phyloP scores from a whole-genome alignment of 176 grass and related monocot genomes.

The Oryza australiensis region DNA sequence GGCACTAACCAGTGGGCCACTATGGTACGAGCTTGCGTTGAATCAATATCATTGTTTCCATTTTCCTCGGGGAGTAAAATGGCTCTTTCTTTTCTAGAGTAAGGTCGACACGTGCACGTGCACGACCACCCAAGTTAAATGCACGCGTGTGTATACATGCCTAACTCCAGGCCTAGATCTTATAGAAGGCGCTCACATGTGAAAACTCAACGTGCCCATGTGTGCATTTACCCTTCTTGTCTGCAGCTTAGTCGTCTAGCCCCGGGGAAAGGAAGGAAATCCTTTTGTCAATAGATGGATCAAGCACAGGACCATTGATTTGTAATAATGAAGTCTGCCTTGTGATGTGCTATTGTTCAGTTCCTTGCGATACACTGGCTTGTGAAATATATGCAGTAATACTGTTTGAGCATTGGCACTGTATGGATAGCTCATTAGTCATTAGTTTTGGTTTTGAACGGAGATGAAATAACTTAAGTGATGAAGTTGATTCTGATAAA shows the following conservation, averaged over 20 bases:
- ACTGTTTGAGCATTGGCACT: background rate
- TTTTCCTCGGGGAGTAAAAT: background rate
- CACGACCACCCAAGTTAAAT: background rate
- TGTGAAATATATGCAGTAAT: background rate
- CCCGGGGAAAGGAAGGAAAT: background rate
- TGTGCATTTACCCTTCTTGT: background rate
- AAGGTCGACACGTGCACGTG: background rate
- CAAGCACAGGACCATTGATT: background rate
- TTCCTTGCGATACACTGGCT: background rate
- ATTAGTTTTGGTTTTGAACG: slow-evolving; percentile 12
- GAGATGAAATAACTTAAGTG: slow-evolving; percentile 16
- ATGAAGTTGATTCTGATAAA: background rate
- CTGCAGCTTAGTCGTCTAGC: background rate
- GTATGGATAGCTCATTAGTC: background rate
- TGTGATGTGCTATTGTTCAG: background rate
- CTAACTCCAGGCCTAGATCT: background rate
- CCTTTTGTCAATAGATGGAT: background rate
- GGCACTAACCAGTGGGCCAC: background rate
- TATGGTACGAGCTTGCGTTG: background rate
- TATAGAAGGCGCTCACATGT: background rate
- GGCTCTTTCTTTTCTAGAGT: background rate
- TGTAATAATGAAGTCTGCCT: background rate
- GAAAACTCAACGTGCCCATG: background rate
- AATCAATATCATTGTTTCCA: background rate
- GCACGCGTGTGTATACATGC: background rate